Evolutionary conservation across 495 filamentous ascomycete species (phyloP).

Genomic region (Lindgomyces ingoldianus): DNA sequence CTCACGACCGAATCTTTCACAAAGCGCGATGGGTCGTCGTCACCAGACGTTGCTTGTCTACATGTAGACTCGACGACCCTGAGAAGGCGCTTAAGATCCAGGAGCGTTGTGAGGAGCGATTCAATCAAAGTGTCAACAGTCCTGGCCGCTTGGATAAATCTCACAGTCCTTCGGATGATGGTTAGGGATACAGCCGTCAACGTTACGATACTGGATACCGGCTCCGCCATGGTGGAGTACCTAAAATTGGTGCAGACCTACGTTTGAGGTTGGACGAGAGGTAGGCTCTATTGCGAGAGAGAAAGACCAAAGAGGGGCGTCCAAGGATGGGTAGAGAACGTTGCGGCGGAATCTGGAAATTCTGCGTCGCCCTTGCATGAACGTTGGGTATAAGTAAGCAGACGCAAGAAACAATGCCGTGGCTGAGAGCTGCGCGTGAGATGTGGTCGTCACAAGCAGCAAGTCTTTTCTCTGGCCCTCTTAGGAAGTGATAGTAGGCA

Average conservation of each 20-base stretch:
- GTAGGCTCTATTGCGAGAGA: neutral
- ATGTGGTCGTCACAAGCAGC: neutral
- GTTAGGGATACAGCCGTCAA: neutral
- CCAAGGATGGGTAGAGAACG: neutral
- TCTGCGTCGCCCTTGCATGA: constrained; percentile 5
- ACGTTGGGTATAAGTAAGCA: neutral
- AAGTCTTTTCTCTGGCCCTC: neutral
- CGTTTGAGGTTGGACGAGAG: no score
- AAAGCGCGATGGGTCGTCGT: neutral
- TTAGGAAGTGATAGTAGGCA: neutral
- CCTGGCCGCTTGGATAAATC: constrained; percentile 5
- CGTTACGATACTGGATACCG: neutral
- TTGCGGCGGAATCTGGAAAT: neutral
- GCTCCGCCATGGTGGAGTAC: constrained; percentile 9
- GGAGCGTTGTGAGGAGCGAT: neutral
- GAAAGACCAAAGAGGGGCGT: neutral
- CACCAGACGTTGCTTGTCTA: neutral
- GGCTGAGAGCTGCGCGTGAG: neutral
- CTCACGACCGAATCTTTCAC: neutral
- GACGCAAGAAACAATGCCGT: neutral
- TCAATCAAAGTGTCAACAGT: neutral
- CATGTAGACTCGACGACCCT: constrained; percentile 4
- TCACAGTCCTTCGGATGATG: neutral
- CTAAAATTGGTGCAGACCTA: no score
- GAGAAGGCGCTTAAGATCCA: neutral